Conservation (phyloP, 2,329 filamentous ascomycete genomes). For the Colletotrichum tofieldiae region DNA sequence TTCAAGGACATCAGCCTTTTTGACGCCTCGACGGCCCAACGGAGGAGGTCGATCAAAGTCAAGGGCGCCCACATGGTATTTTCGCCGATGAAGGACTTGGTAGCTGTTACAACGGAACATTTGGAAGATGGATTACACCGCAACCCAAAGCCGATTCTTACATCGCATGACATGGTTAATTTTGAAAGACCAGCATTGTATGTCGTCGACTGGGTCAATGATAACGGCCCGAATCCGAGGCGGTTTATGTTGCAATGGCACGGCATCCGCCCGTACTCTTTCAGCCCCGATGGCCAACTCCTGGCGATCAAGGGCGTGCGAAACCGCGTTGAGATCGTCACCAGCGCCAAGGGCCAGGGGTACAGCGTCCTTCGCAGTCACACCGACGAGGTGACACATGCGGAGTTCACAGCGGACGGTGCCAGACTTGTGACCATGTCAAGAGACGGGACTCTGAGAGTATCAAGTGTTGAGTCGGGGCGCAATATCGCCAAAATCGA, state of each 20-base stretch:
- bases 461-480: conserved; percentile 25
- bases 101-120: conserved; percentile 33
- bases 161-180: conserved; percentile 32
- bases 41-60: conserved; percentile 7
- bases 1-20: conserved; percentile 34
- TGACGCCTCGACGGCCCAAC: conserved; percentile 12
- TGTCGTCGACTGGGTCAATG: conserved; percentile 16
- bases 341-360: conserved; percentile 14
- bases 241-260: conserved; percentile 30
- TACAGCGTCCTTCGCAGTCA: conserved; percentile 36
- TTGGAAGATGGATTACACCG: conserved; percentile 10
- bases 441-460: conserved; percentile 36
- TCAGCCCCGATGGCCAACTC: conserved; percentile 27
- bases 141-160: not conserved
- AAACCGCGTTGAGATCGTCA: conserved; percentile 37
- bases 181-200: conserved; percentile 30
- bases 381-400: conserved; percentile 42
- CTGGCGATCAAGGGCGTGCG: conserved; percentile 30
- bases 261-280: conserved; percentile 33
- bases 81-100: conserved; percentile 13
- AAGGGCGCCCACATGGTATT: conserved; percentile 36
- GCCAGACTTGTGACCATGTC: conserved; percentile 29
- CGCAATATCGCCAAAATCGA: conserved; percentile 38
- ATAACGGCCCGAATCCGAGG: not conserved
- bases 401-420: conserved; percentile 37